A percentile compares a stretch with the other conserved stretches of the same genome.
These are phyloP conservation scores for Tilletia walkeri DNA, from an alignment of 1,284 basidiomycete species.

Conservation along the genomic window DNA sequence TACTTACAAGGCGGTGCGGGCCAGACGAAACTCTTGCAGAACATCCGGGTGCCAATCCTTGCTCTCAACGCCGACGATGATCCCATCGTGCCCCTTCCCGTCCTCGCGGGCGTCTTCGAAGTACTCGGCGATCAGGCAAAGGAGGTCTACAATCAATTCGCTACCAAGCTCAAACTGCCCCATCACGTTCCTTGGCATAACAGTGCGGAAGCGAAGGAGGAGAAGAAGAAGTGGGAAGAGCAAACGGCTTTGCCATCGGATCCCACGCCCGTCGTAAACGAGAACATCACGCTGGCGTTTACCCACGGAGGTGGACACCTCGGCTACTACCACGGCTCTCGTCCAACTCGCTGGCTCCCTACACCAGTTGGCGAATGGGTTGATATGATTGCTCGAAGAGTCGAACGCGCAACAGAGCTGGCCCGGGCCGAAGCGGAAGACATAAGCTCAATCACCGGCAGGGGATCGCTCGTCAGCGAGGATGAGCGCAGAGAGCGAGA, in stretches of 20 bases:
- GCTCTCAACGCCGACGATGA: conserved; percentile 87
- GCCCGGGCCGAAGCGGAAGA: conserved; percentile 27
- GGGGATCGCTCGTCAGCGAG: conserved; percentile 9
- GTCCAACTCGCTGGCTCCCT: conserved; percentile 44
- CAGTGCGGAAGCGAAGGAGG: conserved; percentile 39
- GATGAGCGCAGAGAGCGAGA: conserved; percentile 13
- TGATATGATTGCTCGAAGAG: conserved; percentile 16
- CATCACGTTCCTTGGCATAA: conserved; percentile 5
- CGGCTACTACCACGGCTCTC: conserved; percentile 72
- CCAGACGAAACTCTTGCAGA: conserved; percentile 36
- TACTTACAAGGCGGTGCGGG: conserved; percentile 61
- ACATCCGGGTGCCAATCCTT: conserved; percentile 61
- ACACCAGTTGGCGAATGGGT: conserved; percentile 39
- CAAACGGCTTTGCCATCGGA: background rate
- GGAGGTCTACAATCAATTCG: conserved; percentile 59
- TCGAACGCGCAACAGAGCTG: background rate
- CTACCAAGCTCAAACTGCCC: conserved; percentile 11
- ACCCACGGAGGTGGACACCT: conserved; percentile 85
- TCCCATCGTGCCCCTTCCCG: conserved; percentile 66
- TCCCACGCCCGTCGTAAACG: conserved; percentile 44
- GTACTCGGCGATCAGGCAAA: conserved; percentile 32
- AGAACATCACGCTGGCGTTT: conserved; percentile 69
- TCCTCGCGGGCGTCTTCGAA: conserved; percentile 30
- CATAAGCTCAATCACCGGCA: conserved; percentile 29
- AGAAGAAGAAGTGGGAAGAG: background rate